These are phyloP conservation scores for Lactarius hengduanensis DNA, from an alignment of 768 basidiomycete genomes.

Conservation along the genomic window DNA sequence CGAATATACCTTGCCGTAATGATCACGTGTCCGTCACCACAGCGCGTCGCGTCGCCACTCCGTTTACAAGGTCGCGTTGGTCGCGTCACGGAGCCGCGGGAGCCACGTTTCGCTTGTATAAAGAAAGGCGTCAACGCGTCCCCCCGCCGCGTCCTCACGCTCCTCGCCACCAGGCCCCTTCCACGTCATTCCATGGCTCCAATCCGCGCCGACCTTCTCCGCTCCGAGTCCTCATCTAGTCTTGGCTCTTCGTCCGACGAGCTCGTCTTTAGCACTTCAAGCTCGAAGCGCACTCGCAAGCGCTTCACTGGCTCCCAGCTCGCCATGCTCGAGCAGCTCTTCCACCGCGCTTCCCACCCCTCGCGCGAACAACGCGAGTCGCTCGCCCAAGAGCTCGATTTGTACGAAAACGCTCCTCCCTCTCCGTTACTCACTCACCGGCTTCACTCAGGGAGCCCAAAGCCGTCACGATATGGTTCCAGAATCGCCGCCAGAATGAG, in stretches of 20 bases:
- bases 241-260: constrained; percentile 24
- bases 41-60: constrained; percentile 10
- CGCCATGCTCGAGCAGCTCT: constrained; percentile 28
- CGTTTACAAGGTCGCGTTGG: constrained; percentile 22
- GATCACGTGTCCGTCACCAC: not conserved
- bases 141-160: not conserved
- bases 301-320: constrained; percentile 29
- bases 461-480: constrained; percentile 39
- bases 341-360: constrained; percentile 26
- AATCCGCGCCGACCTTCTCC: constrained; percentile 12
- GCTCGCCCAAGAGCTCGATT: constrained; percentile 23
- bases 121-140: constrained; percentile 1
- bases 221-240: constrained; percentile 26
- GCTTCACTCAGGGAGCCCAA: constrained; percentile 31
- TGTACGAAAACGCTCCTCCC: constrained; percentile 11
- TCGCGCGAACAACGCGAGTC: constrained; percentile 29
- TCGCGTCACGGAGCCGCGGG: constrained; percentile 16
- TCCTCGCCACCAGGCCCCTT: not conserved
- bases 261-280: constrained; percentile 1
- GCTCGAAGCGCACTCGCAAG: constrained; percentile 27
- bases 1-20: not conserved
- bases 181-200: constrained; percentile 16
- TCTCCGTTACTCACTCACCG: not conserved
- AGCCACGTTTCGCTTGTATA: constrained; percentile 10
- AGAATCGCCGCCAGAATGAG: constrained; percentile 37